Evolutionary conservation across 305 asterid species (phyloP), one percentile per base, ranked within the genome.

Genomic region (Nicotiana rustica): DNA sequence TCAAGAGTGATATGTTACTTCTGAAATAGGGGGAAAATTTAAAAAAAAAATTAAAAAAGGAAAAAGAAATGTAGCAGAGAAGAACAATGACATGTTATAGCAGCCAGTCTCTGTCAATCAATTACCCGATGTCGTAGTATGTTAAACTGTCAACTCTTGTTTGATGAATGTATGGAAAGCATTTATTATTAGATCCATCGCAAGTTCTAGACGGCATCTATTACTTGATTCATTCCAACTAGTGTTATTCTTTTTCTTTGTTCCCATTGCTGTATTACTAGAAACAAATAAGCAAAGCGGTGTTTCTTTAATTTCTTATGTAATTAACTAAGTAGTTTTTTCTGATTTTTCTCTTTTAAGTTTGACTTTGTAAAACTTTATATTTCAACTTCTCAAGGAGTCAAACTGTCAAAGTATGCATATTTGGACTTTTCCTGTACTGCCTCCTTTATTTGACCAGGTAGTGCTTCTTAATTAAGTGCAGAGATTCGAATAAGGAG

Each of bases 101-200:
- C 6, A 71, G 78, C 61, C 78, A 12, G 38, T 47, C 78, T 71
- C 61, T 21, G 49, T 71, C 61, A 71, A 71, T 71, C 78, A 71
- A 12, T 71, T 69, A 13, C 12, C 1, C 19, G 71, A 66, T 66
- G 44, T 31, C 71, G 44, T 31, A 14, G 78, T 41, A 21, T 71
- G 78, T 71, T 71, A 71, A 71, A 71, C 78, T 71, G 78, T 71
- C 78, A 71, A 71, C 61, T 71, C 38, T 71, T 68, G 31, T 38
- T 68, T 68, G 56, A 68, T 68, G 56, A 69, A 21, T 47, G 60
- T 6, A n/a, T 73, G 25, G 79, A 25, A 14, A 15, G 44, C 64
- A 73, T 49, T 73, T 73, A 73, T 73, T 73, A 49, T 49, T 49
- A 8, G 64, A 73, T 49, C 79, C 3, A 49, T 73, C 25, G 64